Evolutionary conservation across 1,139 yeast genomes (phyloP).

Genomic region (Tardiomyces digboiensis): DNA sequence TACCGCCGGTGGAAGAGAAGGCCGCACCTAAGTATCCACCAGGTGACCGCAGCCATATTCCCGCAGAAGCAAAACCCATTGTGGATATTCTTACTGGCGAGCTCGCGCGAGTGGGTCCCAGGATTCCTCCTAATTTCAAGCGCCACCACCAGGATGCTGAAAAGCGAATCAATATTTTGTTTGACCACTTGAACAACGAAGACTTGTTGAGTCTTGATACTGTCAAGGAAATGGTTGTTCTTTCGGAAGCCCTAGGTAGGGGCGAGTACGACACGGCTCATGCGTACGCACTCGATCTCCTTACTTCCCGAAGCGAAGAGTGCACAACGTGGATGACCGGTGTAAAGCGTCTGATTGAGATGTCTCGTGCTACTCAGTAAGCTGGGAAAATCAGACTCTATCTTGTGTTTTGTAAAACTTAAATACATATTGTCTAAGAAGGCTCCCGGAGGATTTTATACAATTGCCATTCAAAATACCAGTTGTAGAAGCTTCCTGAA

Average conservation of each 20-base stretch:
- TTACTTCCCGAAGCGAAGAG: conserved; percentile 60
- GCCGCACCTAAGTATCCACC: conserved; percentile 41
- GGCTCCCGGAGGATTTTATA: too few species aligned
- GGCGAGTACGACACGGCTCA: conserved; percentile 56
- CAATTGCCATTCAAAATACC: conserved; percentile 14
- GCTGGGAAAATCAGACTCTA: too few species aligned
- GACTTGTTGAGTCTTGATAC: conserved; percentile 55
- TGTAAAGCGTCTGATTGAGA: conserved; percentile 75
- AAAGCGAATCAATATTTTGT: conserved; percentile 67
- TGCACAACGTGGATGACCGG: conserved; percentile 94
- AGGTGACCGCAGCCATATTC: conserved; percentile 67
- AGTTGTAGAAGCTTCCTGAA: conserved; percentile 12
- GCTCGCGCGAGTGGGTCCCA: conserved; percentile 56
- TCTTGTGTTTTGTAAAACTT: neutral
- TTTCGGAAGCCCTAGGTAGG: conserved; percentile 42
- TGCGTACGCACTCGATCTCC: conserved; percentile 41
- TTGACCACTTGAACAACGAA: conserved; percentile 70
- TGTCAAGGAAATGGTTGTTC: conserved; percentile 40
- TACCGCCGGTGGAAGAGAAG: conserved; percentile 1
- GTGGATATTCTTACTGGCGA: conserved; percentile 44
- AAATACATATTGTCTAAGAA: neutral
- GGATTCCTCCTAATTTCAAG: conserved; percentile 62
- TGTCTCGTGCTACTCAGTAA: conserved; percentile 29
- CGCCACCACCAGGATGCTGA: conserved; percentile 78
- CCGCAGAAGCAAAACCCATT: conserved; percentile 49